These are phyloP conservation scores for Penicillium sp. DNA, from an alignment of 2,329 filamentous ascomycete species.

Conservation along the genomic window DNA sequence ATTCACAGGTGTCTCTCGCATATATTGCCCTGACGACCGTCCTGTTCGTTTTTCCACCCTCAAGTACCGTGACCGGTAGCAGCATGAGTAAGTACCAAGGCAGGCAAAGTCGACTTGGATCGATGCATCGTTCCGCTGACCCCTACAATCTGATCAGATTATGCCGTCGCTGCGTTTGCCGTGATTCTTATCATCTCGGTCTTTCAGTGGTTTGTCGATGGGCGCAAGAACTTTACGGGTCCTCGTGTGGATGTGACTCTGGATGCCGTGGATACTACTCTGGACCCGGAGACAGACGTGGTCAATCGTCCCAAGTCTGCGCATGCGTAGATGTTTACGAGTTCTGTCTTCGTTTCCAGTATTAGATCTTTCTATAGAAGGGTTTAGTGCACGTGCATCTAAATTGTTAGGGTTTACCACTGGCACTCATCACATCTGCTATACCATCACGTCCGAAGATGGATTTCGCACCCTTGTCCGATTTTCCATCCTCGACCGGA, in stretches of 20 bases:
- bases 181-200: conserved; percentile 53
- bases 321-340: too few species aligned
- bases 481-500: too few species aligned
- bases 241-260: conserved; percentile 39
- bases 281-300: conserved; percentile 1
- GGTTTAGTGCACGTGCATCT: too few species aligned
- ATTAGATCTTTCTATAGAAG: too few species aligned
- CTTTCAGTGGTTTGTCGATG: conserved; percentile 55
- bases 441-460: too few species aligned
- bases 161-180: conserved; percentile 48
- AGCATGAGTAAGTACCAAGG: conserved; percentile 57
- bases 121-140: background rate
- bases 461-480: too few species aligned
- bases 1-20: conserved; percentile 45
- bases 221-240: conserved; percentile 54
- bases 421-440: too few species aligned
- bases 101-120: too few species aligned
- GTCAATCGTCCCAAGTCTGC: conserved; percentile 8
- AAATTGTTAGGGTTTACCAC: too few species aligned
- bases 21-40: conserved; percentile 65
- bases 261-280: conserved; percentile 10
- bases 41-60: conserved; percentile 67
- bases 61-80: conserved; percentile 54
- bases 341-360: too few species aligned
- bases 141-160: conserved; percentile 19